A percentile compares a stretch with the other conserved stretches of the same genome.
phyloP scores from a whole-genome alignment of 768 basidiomycete genomes.

The Udeniomyces megalosporus region DNA sequence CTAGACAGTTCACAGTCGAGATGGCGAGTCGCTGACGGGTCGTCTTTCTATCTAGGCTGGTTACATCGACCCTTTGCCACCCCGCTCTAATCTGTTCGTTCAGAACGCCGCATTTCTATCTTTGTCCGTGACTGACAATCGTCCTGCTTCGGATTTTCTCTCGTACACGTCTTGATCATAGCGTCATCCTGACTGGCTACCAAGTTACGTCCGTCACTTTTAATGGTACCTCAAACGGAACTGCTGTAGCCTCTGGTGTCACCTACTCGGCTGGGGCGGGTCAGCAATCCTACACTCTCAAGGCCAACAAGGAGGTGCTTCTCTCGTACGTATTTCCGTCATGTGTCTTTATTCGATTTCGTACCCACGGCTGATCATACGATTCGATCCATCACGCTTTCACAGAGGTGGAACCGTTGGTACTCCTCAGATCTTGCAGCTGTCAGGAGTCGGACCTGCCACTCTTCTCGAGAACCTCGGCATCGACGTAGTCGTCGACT shows the following conservation, averaged over 20 bases:
- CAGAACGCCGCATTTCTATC: background rate
- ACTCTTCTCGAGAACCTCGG: slow-evolving; percentile 38
- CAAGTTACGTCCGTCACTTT: slow-evolving; percentile 42
- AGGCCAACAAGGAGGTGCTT: slow-evolving; percentile 48
- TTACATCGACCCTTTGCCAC: slow-evolving; percentile 50
- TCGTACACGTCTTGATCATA: background rate
- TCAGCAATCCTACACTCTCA: slow-evolving; percentile 33
- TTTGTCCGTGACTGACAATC: background rate
- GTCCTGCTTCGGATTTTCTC: too few species aligned
- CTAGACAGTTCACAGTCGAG: too few species aligned
- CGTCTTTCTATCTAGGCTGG: slow-evolving; percentile 27
- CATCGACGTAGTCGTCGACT: slow-evolving; percentile 34
- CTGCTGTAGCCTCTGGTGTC: slow-evolving; percentile 35
- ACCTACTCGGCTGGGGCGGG: slow-evolving; percentile 32
- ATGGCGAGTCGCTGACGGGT: too few species aligned
- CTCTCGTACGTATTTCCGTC: slow-evolving; percentile 23
- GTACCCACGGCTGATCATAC: background rate
- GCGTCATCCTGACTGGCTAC: slow-evolving; percentile 42
- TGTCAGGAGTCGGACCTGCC: slow-evolving; percentile 44
- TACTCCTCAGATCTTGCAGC: slow-evolving; percentile 41
- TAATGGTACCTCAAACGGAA: slow-evolving; percentile 24
- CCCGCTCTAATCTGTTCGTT: slow-evolving; percentile 40
- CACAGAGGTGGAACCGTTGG: slow-evolving; percentile 35
- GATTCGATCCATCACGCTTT: too few species aligned
- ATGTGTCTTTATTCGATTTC: background rate